Base-by-base conservation (phyloP, 2,329 filamentous ascomycete genomes). In the Ophiostoma ips region DNA sequence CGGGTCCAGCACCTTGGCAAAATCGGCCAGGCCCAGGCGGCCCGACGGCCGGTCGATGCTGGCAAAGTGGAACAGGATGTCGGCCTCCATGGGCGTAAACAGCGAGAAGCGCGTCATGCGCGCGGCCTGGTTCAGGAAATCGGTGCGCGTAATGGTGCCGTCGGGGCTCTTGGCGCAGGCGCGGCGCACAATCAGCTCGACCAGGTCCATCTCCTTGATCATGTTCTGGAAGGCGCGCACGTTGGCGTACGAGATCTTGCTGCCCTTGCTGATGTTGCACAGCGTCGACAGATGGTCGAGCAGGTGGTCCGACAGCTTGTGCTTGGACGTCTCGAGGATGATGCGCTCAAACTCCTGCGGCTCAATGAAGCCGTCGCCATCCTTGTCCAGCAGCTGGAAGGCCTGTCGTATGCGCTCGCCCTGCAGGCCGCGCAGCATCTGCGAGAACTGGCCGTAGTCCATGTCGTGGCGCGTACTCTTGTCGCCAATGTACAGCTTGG, bases 51-150 rank as follows among this genome's bases (percentile, higher is more conserved):
- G 83, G 62, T 95, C 87, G 50, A 96, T 75, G 55, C 89, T 87
- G 53, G 92, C 92, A 66, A 98, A 98, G 70, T 96, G 92, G 74
- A 98, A 98, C 37, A 98, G 78, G 55, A 98, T 95, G 62, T 98
- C 92, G 37, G 90, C 89, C 68, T 98, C 92, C 88, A 96, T 95
- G 12, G 92, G 92, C 0, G 92, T 96, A 68, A 96, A 95, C 34
- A 94, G 78, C 12, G 89, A 94, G 72, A 95, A 98, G 55, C 92
- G 83, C 21, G 90, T 94, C 61, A 92, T 81, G 56, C 83, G 83
- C 41, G 90, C 83, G 11, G 92, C 90, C 70, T 95, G 89, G 66
- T 95, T 90, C 55, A 96, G 70, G 68, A 98, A 98, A 61, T 96
- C 92, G 40, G 87, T 77, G 48, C 88, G 80, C 5, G 90, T 95